phyloP scores from a whole-genome alignment of 257 asterid genomes.

The Penstemon barbatus region DNA sequence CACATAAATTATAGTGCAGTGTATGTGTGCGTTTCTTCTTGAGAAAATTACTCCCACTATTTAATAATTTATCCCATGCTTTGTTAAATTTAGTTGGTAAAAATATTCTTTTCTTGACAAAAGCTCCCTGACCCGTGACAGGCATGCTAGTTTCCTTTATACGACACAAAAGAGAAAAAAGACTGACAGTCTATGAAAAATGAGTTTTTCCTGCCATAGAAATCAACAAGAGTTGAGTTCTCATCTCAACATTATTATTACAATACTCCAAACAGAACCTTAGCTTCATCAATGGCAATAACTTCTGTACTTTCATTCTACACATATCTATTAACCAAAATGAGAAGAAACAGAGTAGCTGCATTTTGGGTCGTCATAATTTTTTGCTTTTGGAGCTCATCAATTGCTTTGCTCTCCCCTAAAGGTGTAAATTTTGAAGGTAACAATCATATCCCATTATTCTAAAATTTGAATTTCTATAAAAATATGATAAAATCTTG shows the following conservation, averaged over 20 bases:
- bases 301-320: slow-evolving; percentile 25
- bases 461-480: background rate
- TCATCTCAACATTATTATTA: slow-evolving; percentile 28
- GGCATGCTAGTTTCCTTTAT: slow-evolving; percentile 74
- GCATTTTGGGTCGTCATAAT: slow-evolving; percentile 38
- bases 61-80: slow-evolving; percentile 35
- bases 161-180: slow-evolving; percentile 37
- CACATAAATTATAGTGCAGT: background rate
- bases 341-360: slow-evolving; percentile 35
- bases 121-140: slow-evolving; percentile 72
- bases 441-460: slow-evolving; percentile 24
- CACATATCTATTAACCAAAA: slow-evolving; percentile 31
- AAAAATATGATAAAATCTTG: background rate
- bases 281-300: slow-evolving; percentile 26
- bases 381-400: slow-evolving; percentile 51
- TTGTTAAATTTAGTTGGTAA: slow-evolving; percentile 23
- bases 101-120: slow-evolving; percentile 54
- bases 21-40: background rate
- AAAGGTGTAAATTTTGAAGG: slow-evolving; percentile 99
- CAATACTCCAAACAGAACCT: slow-evolving; percentile 12
- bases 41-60: background rate
- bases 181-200: slow-evolving; percentile 39
- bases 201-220: slow-evolving; percentile 38
- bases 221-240: slow-evolving; percentile 37
- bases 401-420: slow-evolving; percentile 67